A percentile compares a stretch with the other conserved stretches of the same genome.
These are phyloP conservation scores for Fraxinus albicans DNA, from an alignment of 305 asterid species.

Conservation along the genomic window DNA sequence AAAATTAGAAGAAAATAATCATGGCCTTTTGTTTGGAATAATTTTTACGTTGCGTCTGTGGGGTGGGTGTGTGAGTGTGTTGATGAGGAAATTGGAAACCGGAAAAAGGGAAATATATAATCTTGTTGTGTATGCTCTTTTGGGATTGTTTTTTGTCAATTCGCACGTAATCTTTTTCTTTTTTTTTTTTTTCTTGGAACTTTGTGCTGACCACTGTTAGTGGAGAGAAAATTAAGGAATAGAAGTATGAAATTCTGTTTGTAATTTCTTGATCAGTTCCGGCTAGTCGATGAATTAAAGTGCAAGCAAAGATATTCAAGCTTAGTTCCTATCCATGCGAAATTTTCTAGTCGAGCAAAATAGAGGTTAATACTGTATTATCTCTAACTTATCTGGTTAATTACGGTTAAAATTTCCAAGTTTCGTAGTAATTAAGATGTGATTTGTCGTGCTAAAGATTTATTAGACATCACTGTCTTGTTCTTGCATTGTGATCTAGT, in stretches of 20 bases:
- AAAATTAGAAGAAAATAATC: background rate
- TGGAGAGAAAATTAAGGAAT: slow-evolving; percentile 23
- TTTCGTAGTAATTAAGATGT: slow-evolving; percentile 12
- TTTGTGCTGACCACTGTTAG: slow-evolving; percentile 23
- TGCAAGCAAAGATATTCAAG: slow-evolving; percentile 18
- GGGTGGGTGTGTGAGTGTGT: background rate
- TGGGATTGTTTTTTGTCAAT: slow-evolving; percentile 12
- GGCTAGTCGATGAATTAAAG: slow-evolving; percentile 23
- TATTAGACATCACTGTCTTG: slow-evolving; percentile 36
- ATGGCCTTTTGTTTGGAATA: background rate
- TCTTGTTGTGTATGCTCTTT: background rate
- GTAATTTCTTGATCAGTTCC: slow-evolving; percentile 3
- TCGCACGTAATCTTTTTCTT: slow-evolving; percentile 1
- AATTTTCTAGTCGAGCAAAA: slow-evolving; percentile 1
- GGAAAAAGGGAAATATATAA: background rate
- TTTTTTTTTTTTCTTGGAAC: slow-evolving; percentile 18
- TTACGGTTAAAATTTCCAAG: background rate
- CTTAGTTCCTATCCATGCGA: slow-evolving; percentile 5
- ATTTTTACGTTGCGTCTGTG: background rate
- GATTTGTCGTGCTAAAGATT: slow-evolving; percentile 31
- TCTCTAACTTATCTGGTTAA: slow-evolving; percentile 17
- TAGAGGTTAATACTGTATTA: background rate
- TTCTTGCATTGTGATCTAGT: slow-evolving; percentile 32
- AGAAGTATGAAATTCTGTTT: slow-evolving; percentile 17
- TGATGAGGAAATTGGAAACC: background rate